These are phyloP conservation scores for Ustilago loliicola DNA, from an alignment of 1,284 basidiomycete genomes.

Conservation along the genomic window DNA sequence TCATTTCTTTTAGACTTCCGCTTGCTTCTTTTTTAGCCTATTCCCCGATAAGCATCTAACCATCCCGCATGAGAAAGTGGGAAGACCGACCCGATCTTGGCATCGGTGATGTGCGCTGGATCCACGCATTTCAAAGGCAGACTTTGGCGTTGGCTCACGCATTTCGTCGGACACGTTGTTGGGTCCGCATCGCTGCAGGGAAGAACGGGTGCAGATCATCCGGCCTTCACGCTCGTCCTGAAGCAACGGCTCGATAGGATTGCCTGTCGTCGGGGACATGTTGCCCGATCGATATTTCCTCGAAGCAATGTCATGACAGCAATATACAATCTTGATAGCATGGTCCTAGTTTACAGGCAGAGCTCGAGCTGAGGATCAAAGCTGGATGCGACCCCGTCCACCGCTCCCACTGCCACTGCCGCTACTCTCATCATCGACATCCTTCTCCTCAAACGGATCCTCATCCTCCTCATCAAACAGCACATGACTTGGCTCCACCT, in stretches of 20 bases:
- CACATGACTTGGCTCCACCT: slow-evolving; percentile 37
- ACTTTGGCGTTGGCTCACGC: neutral
- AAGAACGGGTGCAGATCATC: neutral
- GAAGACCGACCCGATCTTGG: neutral
- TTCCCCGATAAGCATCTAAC: neutral
- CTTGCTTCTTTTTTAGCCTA: neutral
- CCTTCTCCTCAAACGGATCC: slow-evolving; percentile 56
- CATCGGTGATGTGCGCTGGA: neutral
- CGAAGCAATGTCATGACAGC: too few species aligned
- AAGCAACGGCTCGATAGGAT: neutral
- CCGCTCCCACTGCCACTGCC: slow-evolving; percentile 24
- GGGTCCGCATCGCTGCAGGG: neutral
- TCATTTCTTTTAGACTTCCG: neutral
- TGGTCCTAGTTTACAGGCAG: too few species aligned
- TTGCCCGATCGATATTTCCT: too few species aligned
- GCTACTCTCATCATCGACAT: slow-evolving; percentile 28
- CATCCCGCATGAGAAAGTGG: too few species aligned
- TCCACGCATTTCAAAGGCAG: neutral
- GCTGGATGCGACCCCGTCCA: slow-evolving; percentile 21
- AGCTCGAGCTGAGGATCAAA: slow-evolving; percentile 6
- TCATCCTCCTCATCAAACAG: slow-evolving; percentile 59
- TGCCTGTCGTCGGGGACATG: too few species aligned
- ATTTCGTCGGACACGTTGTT: slow-evolving; percentile 1
- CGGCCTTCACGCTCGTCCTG: neutral
- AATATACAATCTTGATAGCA: too few species aligned